phyloP scores from a whole-genome alignment of 352 stramenopile species.

The Phytophthora tentaculata region DNA sequence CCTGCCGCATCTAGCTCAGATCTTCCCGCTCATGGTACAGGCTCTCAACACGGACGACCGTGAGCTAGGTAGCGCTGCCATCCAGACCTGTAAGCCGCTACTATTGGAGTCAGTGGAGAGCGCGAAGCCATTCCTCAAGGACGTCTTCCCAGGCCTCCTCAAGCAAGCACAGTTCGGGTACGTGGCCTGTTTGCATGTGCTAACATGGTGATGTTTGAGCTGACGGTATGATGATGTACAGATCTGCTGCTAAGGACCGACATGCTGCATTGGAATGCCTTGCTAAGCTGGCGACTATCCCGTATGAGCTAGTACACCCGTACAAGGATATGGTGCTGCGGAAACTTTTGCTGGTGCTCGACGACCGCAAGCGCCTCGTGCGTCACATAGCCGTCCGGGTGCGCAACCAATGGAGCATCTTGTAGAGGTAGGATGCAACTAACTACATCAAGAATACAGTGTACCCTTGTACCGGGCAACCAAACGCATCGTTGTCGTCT shows the following conservation, averaged over 20 bases:
- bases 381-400: conserved; percentile 88
- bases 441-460: conserved; percentile 13
- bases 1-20: conserved; percentile 71
- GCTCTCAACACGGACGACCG: conserved; percentile 78
- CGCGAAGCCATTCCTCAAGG: conserved; percentile 85
- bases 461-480: conserved; percentile 11
- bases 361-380: conserved; percentile 90
- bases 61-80: conserved; percentile 79
- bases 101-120: conserved; percentile 81
- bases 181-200: conserved; percentile 18
- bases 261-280: conserved; percentile 81
- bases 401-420: conserved; percentile 91
- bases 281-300: conserved; percentile 76
- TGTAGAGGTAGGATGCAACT: conserved; percentile 54
- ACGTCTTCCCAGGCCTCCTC: conserved; percentile 83
- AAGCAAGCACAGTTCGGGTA: conserved; percentile 85
- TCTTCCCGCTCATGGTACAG: conserved; percentile 86
- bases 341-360: conserved; percentile 74
- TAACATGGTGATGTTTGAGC: not conserved
- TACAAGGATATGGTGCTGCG: conserved; percentile 88
- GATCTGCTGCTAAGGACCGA: conserved; percentile 65
- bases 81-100: conserved; percentile 79
- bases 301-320: conserved; percentile 88
- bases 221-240: conserved; percentile 27
- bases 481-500: conserved; percentile 11